A percentile compares a stretch with the other conserved stretches of the same genome.
These are phyloP conservation scores for Spathaspora hagerdaliae DNA, from an alignment of 805 yeast genomes.

Conservation along the genomic window DNA sequence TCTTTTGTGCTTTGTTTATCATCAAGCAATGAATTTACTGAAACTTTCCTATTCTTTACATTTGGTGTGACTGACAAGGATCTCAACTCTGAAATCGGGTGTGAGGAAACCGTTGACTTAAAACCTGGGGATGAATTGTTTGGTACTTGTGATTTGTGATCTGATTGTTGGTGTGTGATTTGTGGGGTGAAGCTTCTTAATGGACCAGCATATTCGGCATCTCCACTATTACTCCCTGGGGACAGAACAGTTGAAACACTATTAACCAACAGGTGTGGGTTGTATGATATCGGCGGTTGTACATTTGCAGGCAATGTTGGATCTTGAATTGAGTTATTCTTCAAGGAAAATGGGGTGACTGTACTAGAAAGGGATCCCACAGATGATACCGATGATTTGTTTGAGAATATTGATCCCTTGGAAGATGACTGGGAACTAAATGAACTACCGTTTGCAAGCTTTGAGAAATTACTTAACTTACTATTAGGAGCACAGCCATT, in stretches of 20 bases:
- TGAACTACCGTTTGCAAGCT: slow-evolving; percentile 14
- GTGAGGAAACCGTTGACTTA: slow-evolving; percentile 13
- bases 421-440: slow-evolving; percentile 25
- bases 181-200: slow-evolving; percentile 9
- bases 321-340: background rate
- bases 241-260: background rate
- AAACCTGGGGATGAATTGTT: too few relatives aligned
- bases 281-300: background rate
- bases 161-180: background rate
- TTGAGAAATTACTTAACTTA: background rate
- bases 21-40: slow-evolving; percentile 20
- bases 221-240: background rate
- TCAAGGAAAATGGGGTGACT: slow-evolving; percentile 11
- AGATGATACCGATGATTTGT: slow-evolving; percentile 32
- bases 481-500: background rate
- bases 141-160: too few relatives aligned
- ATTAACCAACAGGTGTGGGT: background rate
- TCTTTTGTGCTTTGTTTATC: slow-evolving; percentile 8
- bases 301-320: background rate
- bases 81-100: slow-evolving; percentile 4
- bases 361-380: slow-evolving; percentile 22
- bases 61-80: background rate
- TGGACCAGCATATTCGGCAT: background rate
- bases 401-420: slow-evolving; percentile 30
- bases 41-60: slow-evolving; percentile 14